Percentiles rank a stretch among this genome's conserved stretches.
Evolutionary conservation across 1,284 basidiomycete species (phyloP).

Genomic region (Moesziomyces antarcticus): DNA sequence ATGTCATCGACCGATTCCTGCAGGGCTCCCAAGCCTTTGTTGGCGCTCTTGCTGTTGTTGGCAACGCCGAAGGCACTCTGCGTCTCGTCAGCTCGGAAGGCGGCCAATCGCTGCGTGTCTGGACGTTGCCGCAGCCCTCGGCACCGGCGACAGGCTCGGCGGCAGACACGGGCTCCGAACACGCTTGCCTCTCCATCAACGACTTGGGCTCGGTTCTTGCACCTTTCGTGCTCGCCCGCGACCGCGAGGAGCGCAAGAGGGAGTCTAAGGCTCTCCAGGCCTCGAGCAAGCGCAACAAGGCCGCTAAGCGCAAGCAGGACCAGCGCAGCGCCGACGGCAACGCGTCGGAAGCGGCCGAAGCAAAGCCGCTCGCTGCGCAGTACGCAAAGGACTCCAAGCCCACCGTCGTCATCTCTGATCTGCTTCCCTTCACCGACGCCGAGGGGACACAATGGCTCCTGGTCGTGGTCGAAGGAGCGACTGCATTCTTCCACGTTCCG

Average conservation of each 20-base stretch:
- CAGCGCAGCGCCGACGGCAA: conserved; percentile 6
- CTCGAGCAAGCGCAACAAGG: conserved; percentile 42
- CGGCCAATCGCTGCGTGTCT: conserved; percentile 49
- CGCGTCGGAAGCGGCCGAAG: conserved; percentile 7
- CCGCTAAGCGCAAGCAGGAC: conserved; percentile 31
- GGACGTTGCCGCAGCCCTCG: conserved; percentile 36
- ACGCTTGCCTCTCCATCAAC: conserved; percentile 42
- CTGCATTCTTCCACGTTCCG: conserved; percentile 52
- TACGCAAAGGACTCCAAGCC: conserved; percentile 41
- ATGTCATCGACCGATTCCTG: conserved; percentile 59
- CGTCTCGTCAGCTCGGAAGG: conserved; percentile 56
- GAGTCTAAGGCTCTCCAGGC: conserved; percentile 31
- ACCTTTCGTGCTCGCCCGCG: conserved; percentile 37
- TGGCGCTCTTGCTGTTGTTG: conserved; percentile 48
- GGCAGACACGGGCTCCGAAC: conserved; percentile 11
- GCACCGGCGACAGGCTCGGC: conserved; percentile 2
- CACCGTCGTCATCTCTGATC: conserved; percentile 46
- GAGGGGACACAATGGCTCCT: conserved; percentile 37
- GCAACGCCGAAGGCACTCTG: conserved; percentile 17
- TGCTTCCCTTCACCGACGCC: conserved; percentile 37
- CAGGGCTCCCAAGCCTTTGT: conserved; percentile 57
- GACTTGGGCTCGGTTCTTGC: conserved; percentile 26
- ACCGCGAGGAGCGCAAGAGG: conserved; percentile 46
- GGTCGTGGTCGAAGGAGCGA: conserved; percentile 55
- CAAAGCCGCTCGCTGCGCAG: conserved; percentile 21